Percentiles rank a stretch among this genome's conserved stretches.
Evolutionary conservation across 1,284 basidiomycete genomes (phyloP).

Genomic region (Sporisorium graminicola): DNA sequence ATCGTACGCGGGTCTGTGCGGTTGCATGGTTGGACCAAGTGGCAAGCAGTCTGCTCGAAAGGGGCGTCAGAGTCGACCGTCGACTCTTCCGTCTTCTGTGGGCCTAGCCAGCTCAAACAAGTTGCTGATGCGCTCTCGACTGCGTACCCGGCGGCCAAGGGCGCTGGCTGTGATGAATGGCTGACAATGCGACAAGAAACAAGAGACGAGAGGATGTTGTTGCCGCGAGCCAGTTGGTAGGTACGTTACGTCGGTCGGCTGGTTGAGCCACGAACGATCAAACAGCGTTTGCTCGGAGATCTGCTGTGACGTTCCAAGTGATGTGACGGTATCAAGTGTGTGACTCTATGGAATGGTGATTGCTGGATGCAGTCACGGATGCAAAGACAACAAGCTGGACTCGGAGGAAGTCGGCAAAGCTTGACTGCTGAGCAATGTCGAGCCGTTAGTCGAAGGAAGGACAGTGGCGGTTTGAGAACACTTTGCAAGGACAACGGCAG

Average conservation of each 20-base stretch:
- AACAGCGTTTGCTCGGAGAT: background rate
- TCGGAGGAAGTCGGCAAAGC: too few species aligned
- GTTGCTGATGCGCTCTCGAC: background rate
- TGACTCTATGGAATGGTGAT: background rate
- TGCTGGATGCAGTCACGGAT: background rate
- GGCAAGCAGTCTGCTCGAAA: background rate
- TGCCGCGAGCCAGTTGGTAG: too few species aligned
- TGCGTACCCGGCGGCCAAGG: background rate
- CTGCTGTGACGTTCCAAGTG: background rate
- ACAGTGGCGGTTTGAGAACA: too few species aligned
- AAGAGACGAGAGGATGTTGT: background rate
- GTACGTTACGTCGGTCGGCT: background rate
- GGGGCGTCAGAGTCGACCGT: constrained; percentile 4
- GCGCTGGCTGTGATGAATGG: background rate
- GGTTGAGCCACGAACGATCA: background rate
- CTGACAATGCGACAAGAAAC: background rate
- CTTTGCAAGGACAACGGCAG: too few species aligned
- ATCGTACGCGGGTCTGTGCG: constrained; percentile 20
- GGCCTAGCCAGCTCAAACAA: background rate
- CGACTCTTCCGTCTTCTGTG: background rate
- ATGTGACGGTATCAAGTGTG: background rate
- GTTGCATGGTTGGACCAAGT: constrained; percentile 19
- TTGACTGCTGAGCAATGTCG: too few species aligned
- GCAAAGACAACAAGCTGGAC: background rate
- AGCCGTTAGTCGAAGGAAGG: too few species aligned